Base-by-base conservation (phyloP, 495 filamentous ascomycete genomes). In the Platismatia glauca region DNA sequence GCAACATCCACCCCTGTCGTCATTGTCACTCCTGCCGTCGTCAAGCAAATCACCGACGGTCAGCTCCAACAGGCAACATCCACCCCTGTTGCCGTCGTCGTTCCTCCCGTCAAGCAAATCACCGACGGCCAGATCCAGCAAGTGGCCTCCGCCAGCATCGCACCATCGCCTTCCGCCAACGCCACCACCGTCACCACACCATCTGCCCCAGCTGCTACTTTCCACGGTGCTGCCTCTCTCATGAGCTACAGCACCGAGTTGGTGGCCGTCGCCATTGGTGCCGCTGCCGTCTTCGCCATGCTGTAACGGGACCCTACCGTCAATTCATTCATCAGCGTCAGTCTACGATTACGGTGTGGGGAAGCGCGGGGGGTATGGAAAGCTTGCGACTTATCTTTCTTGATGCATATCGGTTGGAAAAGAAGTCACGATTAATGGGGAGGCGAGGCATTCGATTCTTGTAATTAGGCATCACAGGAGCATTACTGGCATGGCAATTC, bases 231-330 rank as follows among this genome's bases (percentile, higher is more conserved):
- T 38, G 71, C 64, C 52, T 68, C 70, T 34, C 70, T 71, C 31
- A 63, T 76, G 34, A 67, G 71, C 65, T 68, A 59, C 71, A 77
- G 65, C 43, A 69, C 72, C 22, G 74, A 73, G 52, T 66, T 68
- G 7, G 62, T 76, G 48, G 67, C 72, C 29, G 78, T 70, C 33
- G 79, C 73, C 70, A 71, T 73, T 9, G 61, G 77, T 59, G 78
- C 75, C 52, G 71, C 75, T 58, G 79, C 77, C 44, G 77, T 76
- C 41, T 58, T 80, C 48, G 60, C 76, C 55, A 64, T 80, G 70
- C 71, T 79, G 35, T 82, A 76, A 73, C 59, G 41, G 58, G 41
- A 59, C 52, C 12, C 22, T 29, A 20, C 27, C 5, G 15, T 34
- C 57, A 61, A 12, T 24, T 41, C 7, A 7, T 15, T 50, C 22